Evolutionary conservation across 345 rosid species (phyloP), one percentile per base, ranked within the genome.

Genomic region (Raphanus raphanistrum): DNA sequence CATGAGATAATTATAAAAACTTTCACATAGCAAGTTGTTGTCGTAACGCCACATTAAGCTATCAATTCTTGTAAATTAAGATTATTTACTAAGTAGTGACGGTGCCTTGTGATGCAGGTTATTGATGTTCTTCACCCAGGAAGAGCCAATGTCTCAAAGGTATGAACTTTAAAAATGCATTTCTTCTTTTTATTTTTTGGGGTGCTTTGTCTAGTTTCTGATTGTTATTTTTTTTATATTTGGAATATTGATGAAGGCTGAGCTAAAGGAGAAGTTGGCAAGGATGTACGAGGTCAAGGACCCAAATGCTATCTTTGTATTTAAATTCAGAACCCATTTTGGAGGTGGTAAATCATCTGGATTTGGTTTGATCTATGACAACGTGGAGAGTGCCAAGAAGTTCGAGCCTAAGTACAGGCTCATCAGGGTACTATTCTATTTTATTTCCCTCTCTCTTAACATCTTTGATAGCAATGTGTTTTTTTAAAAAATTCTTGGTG

Each of bases 311-410:
- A 94, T 94, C 84, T 94, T 94, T 67, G 95, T 91, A 12, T 94
- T 92, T 81, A 90, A 94, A 84, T 94, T 94, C 82, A 84, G 97
- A 71, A 94, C 98, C 26, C 92, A 89, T 71, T 94, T 94, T 78
- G 98, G 98, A 71, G 98, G 98, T 61, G 98, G 98, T 4, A 94
- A 94, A 74, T 94, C 98, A 8, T 90, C 98, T 8, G 98, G 98
- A 4, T 94, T 92, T 64, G 98, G 98, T 32, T 83, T 94, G 85
- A 94, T 94, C 25, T 94, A 94, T 26, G 98, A 94, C 55, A 82
- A 89, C 5, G 92, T 92, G 6, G 98, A 92, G 72, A 89, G 78
- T 70, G 98, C 98, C 0, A 94, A 94, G 90, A 94, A 92, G 78
- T 94, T 79, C 3, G 98, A 94, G 78, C 98, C 98, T 6, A 94